Conservation (phyloP, 2,329 filamentous ascomycete genomes). For the Pestalotiopsis fici region DNA sequence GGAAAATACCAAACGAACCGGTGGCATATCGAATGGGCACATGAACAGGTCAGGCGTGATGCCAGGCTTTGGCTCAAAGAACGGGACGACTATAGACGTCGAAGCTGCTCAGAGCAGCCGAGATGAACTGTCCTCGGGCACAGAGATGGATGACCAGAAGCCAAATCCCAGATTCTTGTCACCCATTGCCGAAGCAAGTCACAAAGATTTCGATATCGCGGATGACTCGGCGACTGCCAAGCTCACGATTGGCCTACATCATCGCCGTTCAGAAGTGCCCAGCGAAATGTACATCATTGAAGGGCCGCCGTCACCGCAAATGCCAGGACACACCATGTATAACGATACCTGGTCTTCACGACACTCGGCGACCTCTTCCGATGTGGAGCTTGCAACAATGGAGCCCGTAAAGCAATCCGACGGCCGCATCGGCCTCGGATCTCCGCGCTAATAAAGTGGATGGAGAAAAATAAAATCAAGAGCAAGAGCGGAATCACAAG, state of each 20-base stretch:
- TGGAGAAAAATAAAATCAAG: background rate
- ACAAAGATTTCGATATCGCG: background rate
- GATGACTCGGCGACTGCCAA: slow-evolving; percentile 3
- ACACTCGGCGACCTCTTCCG: background rate
- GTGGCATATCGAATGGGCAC: slow-evolving; percentile 20
- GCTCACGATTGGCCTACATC: slow-evolving; percentile 11
- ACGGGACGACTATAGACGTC: slow-evolving; percentile 37
- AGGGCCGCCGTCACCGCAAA: slow-evolving; percentile 21
- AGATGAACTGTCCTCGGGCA: slow-evolving; percentile 1
- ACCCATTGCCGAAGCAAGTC: slow-evolving; percentile 6
- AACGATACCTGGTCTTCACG: background rate
- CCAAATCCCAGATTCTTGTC: slow-evolving; percentile 1
- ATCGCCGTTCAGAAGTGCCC: slow-evolving; percentile 22
- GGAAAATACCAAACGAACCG: slow-evolving; percentile 32
- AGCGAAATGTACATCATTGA: slow-evolving; percentile 39
- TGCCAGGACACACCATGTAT: slow-evolving; percentile 1
- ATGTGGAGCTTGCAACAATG: background rate
- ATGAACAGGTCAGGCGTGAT: slow-evolving; percentile 29
- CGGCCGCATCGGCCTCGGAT: slow-evolving; percentile 3
- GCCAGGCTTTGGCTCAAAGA: slow-evolving; percentile 35
- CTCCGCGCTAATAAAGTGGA: background rate
- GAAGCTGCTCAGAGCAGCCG: slow-evolving; percentile 21
- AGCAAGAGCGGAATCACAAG: background rate
- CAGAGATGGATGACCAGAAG: background rate
- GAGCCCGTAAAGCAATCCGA: slow-evolving; percentile 1